A percentile compares a stretch with the other conserved stretches of the same genome.
These are phyloP conservation scores for Paraphoma chrysanthemicola DNA, from an alignment of 2,329 filamentous ascomycete genomes.

Conservation along the genomic window DNA sequence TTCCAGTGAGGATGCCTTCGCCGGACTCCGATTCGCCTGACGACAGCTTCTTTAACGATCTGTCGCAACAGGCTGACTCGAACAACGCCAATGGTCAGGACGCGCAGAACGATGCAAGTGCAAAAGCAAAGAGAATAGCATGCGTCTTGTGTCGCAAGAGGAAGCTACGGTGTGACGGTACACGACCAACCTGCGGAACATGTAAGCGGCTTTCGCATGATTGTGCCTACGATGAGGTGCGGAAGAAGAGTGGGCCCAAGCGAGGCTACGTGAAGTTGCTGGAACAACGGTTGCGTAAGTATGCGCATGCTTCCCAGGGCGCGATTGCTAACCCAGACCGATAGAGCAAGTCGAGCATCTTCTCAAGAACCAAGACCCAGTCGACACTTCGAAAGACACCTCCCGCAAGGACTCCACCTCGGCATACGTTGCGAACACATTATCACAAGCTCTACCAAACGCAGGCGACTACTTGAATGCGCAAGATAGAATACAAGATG, in stretches of 20 bases:
- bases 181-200: slow-evolving; percentile 84
- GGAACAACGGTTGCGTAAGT: slow-evolving; percentile 88
- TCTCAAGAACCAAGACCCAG: slow-evolving; percentile 77
- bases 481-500: slow-evolving; percentile 15
- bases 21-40: slow-evolving; percentile 48
- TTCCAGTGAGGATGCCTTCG: slow-evolving; percentile 34
- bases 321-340: slow-evolving; percentile 16
- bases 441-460: slow-evolving; percentile 32
- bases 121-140: slow-evolving; percentile 80
- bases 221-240: slow-evolving; percentile 89
- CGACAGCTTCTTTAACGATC: slow-evolving; percentile 63
- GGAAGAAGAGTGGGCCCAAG: slow-evolving; percentile 94
- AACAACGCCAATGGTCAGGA: slow-evolving; percentile 52
- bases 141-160: slow-evolving; percentile 93
- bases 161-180: slow-evolving; percentile 89
- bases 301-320: slow-evolving; percentile 1
- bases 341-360: slow-evolving; percentile 92
- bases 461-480: slow-evolving; percentile 24
- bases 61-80: slow-evolving; percentile 53
- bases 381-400: slow-evolving; percentile 36
- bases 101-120: slow-evolving; percentile 52
- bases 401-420: slow-evolving; percentile 32
- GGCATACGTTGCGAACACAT: slow-evolving; percentile 41
- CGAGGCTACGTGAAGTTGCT: slow-evolving; percentile 92
- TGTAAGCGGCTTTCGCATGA: slow-evolving; percentile 86